Conservation (phyloP, 805 yeast genomes). For the Aciculoconidium aculeatum region DNA sequence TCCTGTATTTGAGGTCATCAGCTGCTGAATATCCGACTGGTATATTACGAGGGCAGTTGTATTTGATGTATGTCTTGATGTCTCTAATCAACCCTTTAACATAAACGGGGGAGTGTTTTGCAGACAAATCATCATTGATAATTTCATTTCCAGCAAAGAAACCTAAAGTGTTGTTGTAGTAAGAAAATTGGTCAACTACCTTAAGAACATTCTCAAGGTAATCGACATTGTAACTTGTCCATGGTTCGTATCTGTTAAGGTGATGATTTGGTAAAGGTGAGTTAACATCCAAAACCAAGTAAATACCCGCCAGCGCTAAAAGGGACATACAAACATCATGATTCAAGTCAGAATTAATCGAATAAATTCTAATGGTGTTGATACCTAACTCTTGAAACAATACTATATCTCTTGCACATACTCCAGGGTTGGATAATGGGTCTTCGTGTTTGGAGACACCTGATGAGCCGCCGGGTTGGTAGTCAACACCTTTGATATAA, state of each 20-base stretch:
- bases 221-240: slow-evolving; percentile 72
- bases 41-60: slow-evolving; percentile 55
- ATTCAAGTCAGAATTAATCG: slow-evolving; percentile 73
- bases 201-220: slow-evolving; percentile 74
- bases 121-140: slow-evolving; percentile 72
- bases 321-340: slow-evolving; percentile 91
- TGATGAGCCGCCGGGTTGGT: slow-evolving; percentile 94
- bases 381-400: slow-evolving; percentile 81
- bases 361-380: slow-evolving; percentile 83
- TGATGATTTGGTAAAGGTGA: slow-evolving; percentile 77
- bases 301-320: slow-evolving; percentile 90
- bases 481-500: slow-evolving; percentile 81
- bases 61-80: slow-evolving; percentile 62
- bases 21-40: slow-evolving; percentile 98
- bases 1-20: slow-evolving; percentile 76
- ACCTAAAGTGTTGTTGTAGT: slow-evolving; percentile 83
- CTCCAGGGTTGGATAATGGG: slow-evolving; percentile 67
- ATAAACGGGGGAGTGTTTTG: slow-evolving; percentile 63
- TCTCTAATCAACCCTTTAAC: slow-evolving; percentile 78
- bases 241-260: slow-evolving; percentile 86
- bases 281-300: slow-evolving; percentile 83
- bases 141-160: slow-evolving; percentile 92
- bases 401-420: slow-evolving; percentile 76
- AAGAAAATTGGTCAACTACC: slow-evolving; percentile 74
- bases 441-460: slow-evolving; percentile 54